These are phyloP conservation scores for Chondrus crispus DNA, from an alignment of 23 red algal species.

Conservation along the genomic window DNA sequence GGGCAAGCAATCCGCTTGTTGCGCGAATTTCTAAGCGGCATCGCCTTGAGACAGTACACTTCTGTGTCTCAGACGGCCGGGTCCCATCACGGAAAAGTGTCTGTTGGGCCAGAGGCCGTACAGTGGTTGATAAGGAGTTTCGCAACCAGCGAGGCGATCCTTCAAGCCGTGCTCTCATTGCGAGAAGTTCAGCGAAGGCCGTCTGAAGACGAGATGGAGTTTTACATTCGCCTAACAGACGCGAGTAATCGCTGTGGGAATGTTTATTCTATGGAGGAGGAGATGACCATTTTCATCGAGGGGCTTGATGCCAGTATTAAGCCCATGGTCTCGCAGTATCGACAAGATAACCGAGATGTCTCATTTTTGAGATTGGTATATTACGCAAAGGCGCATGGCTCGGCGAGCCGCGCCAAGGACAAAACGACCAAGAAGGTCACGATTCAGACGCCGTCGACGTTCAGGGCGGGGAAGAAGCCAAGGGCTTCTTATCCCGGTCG, in stretches of 20 bases:
- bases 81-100: background rate
- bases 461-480: no score
- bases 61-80: background rate
- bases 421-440: no score
- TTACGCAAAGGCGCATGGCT: no score
- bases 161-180: background rate
- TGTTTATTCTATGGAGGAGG: background rate
- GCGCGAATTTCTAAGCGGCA: background rate
- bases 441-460: no score
- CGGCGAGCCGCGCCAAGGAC: no score
- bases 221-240: background rate
- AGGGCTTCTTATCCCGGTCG: no score
- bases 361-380: no score
- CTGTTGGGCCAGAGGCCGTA: background rate
- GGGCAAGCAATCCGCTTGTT: background rate
- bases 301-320: background rate
- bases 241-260: slow-evolving; percentile 1
- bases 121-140: background rate
- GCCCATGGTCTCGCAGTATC: background rate
- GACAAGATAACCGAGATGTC: background rate
- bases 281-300: background rate
- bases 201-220: background rate
- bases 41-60: background rate
- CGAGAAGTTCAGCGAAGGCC: background rate
- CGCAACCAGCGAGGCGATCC: slow-evolving; percentile 1